A percentile compares a stretch with the other conserved stretches of the same genome.
These are phyloP conservation scores for Pichia kluyveri DNA, from an alignment of 805 yeast genomes.

Conservation along the genomic window DNA sequence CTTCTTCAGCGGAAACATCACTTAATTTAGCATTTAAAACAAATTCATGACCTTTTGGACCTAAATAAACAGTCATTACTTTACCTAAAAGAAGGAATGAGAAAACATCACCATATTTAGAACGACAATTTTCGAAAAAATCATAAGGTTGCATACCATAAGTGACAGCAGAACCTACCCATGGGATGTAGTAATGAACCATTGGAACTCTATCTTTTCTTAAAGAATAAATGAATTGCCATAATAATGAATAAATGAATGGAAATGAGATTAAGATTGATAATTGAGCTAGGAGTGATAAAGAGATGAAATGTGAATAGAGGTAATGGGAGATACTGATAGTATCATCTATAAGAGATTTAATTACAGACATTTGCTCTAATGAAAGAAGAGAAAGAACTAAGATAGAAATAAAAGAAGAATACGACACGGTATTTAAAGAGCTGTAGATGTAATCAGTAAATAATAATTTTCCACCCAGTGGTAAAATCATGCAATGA, in stretches of 20 bases:
- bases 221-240: conserved; percentile 63
- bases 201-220: conserved; percentile 81
- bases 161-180: conserved; percentile 85
- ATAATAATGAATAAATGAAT: conserved; percentile 51
- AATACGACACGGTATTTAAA: no score
- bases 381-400: no score
- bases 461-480: no score
- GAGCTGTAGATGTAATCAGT: no score
- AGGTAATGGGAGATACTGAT: conserved; percentile 2
- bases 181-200: conserved; percentile 88
- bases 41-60: conserved; percentile 97
- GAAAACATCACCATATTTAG: conserved; percentile 86
- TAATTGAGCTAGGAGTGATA: conserved; percentile 21
- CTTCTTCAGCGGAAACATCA: conserved; percentile 94
- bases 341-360: conserved; percentile 16
- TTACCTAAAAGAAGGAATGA: conserved; percentile 84
- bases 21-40: conserved; percentile 82
- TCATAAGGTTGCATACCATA: conserved; percentile 93
- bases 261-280: conserved; percentile 38
- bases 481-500: no score
- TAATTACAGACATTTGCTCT: conserved; percentile 19
- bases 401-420: no score
- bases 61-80: conserved; percentile 90
- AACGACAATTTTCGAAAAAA: conserved; percentile 71
- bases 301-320: conserved; percentile 9